These are phyloP conservation scores for Termitomyces sp. DNA, from an alignment of 768 basidiomycete species.

Conservation along the genomic window DNA sequence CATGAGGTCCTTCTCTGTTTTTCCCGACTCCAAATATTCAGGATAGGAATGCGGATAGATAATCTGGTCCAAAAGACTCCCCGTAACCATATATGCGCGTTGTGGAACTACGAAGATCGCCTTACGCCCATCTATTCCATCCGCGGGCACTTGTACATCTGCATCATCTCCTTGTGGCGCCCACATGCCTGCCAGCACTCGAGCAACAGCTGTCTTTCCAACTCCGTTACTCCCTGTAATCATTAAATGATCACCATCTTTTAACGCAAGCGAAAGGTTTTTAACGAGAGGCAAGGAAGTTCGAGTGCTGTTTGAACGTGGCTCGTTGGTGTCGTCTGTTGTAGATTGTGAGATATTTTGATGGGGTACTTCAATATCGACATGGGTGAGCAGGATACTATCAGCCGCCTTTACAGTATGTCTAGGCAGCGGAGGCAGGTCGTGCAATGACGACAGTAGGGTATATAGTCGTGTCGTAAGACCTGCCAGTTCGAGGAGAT, in stretches of 20 bases:
- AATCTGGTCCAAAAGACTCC: conserved; percentile 87
- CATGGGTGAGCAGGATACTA: conserved; percentile 60
- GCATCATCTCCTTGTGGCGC: conserved; percentile 44
- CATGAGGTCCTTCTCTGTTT: conserved; percentile 67
- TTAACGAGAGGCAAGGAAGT: conserved; percentile 55
- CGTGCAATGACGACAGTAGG: conserved; percentile 81
- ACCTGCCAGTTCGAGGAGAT: conserved; percentile 91
- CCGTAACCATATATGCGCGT: conserved; percentile 87
- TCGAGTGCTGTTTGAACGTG: conserved; percentile 10
- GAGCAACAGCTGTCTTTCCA: conserved; percentile 85
- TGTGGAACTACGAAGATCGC: conserved; percentile 89
- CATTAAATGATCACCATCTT: conserved; percentile 81
- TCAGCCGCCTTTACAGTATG: conserved; percentile 31
- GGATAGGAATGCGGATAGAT: conserved; percentile 89
- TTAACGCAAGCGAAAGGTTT: conserved; percentile 61
- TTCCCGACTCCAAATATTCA: conserved; percentile 58
- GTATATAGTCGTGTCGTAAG: conserved; percentile 88
- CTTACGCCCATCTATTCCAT: conserved; percentile 34
- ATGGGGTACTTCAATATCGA: conserved; percentile 66
- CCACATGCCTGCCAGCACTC: conserved; percentile 91
- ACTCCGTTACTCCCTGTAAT: conserved; percentile 93
- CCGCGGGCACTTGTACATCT: conserved; percentile 29
- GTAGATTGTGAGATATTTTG: conserved; percentile 5
- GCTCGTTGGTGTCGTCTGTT: background rate
- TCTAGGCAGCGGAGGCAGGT: conserved; percentile 52